A percentile compares a stretch with the other conserved stretches of the same genome.
Evolutionary conservation across 208 protist genomes (phyloP).

Genomic region (Balamuthia mandrillaris): DNA sequence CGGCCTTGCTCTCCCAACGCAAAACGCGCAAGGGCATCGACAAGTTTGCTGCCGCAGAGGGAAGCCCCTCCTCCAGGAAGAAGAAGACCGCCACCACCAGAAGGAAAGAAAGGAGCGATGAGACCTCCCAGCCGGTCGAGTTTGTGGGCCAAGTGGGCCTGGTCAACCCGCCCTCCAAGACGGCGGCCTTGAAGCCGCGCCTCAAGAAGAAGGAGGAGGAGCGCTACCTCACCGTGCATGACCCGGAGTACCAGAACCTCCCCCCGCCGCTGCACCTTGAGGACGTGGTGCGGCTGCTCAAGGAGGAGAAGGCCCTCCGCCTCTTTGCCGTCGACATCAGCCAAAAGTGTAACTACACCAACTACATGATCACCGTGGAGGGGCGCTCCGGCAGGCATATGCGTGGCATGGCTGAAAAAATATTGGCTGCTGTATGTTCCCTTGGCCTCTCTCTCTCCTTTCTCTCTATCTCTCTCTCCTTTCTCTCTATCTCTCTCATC

Average conservation of each 20-base stretch:
- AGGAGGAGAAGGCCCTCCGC: conserved; percentile 7
- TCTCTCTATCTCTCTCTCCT: not conserved
- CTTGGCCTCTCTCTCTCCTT: not conserved
- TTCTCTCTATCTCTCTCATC: not conserved
- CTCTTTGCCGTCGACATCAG: not conserved
- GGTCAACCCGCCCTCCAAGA: no score
- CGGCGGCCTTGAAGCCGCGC: no score
- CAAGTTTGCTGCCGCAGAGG: no score
- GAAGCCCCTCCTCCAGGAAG: no score
- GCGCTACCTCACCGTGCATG: no score
- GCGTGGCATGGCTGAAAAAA: conserved; percentile 9
- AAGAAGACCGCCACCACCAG: no score
- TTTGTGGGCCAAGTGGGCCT: no score
- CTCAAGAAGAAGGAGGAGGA: no score
- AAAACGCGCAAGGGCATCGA: no score
- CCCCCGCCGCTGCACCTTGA: not conserved
- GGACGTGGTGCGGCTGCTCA: not conserved
- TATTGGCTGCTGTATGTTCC: conserved; percentile 8
- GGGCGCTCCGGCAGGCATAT: conserved; percentile 27
- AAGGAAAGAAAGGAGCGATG: no score
- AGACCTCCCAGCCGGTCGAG: no score
- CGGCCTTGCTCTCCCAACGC: no score
- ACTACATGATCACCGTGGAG: conserved; percentile 27
- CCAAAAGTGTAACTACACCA: conserved; percentile 16
- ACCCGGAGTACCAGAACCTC: not conserved